A percentile compares a stretch with the other conserved stretches of the same genome.
phyloP scores from a whole-genome alignment of 139 green algal species.

The Haematococcus lacustris region DNA sequence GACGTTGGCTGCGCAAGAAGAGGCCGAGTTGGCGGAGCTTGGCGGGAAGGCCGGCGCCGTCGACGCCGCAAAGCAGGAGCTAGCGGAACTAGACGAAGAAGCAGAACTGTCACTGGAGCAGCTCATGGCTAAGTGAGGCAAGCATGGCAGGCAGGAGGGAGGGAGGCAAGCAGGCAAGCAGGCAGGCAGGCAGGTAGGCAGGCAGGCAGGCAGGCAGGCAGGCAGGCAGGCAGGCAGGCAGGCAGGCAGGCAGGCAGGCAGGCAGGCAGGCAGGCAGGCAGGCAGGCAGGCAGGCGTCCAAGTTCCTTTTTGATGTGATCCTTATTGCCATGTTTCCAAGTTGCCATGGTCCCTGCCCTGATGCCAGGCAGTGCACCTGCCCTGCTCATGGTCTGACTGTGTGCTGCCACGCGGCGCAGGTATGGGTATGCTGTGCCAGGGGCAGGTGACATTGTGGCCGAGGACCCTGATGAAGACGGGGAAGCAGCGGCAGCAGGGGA shows the following conservation, averaged over 20 bases:
- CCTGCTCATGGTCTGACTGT: neutral
- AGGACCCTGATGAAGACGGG: conserved; percentile 23
- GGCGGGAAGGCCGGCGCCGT: conserved; percentile 17
- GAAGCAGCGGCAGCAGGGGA: conserved; percentile 17
- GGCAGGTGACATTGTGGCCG: conserved; percentile 13
- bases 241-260: too few relatives aligned
- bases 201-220: too few relatives aligned
- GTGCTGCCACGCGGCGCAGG: conserved; percentile 3
- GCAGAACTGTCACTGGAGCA: conserved; percentile 81
- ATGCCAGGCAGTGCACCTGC: neutral
- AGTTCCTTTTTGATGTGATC: neutral
- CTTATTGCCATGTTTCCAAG: neutral
- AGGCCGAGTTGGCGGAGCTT: conserved; percentile 13
- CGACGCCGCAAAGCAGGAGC: conserved; percentile 36
- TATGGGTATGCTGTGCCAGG: conserved; percentile 36
- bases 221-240: too few relatives aligned
- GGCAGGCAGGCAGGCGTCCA: neutral
- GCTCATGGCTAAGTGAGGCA: conserved; percentile 53
- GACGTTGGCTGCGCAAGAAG: conserved; percentile 58
- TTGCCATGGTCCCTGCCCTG: neutral
- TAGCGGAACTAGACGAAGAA: conserved; percentile 68
- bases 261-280: too few relatives aligned
- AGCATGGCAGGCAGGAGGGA: neutral
- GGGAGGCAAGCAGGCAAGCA: too few relatives aligned
- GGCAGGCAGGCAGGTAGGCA: too few relatives aligned